Conservation (phyloP, 192 early-diverging fungal genomes). For the Lunasporangiospora selenospora region DNA sequence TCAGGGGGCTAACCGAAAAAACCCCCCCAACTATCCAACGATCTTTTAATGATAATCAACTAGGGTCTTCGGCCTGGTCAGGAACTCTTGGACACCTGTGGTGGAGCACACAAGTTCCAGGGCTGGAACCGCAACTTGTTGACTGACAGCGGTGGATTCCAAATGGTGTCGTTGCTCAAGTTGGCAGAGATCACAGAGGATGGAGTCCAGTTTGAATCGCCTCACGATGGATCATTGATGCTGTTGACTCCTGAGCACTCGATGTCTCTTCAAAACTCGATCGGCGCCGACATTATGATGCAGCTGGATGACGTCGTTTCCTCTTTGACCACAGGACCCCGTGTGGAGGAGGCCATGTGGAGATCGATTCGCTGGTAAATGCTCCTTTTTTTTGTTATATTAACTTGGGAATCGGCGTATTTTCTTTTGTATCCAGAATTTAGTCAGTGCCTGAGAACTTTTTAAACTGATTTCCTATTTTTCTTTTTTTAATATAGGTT, state of each 20-base stretch:
- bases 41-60: too few relatives aligned
- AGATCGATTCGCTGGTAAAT: conserved; percentile 81
- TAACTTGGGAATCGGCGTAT: too few relatives aligned
- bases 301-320: conserved; percentile 92
- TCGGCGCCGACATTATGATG: conserved; percentile 93
- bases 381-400: not conserved
- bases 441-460: too few relatives aligned
- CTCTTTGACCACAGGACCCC: conserved; percentile 77
- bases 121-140: conserved; percentile 80
- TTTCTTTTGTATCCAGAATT: too few relatives aligned
- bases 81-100: conserved; percentile 73
- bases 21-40: too few relatives aligned
- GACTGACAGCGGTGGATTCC: conserved; percentile 88
- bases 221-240: conserved; percentile 83
- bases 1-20: too few relatives aligned
- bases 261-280: conserved; percentile 84
- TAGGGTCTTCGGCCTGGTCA: conserved; percentile 73
- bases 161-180: conserved; percentile 90
- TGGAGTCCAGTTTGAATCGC: conserved; percentile 86
- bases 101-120: conserved; percentile 84
- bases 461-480: too few relatives aligned
- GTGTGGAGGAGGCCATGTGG: conserved; percentile 91
- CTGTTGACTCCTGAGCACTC: conserved; percentile 88
- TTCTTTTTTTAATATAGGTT: conserved; percentile 53
- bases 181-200: conserved; percentile 84